These are phyloP conservation scores for Rhizoclosmatium sp. DNA, from an alignment of 192 early-diverging fungal species.

Conservation along the genomic window DNA sequence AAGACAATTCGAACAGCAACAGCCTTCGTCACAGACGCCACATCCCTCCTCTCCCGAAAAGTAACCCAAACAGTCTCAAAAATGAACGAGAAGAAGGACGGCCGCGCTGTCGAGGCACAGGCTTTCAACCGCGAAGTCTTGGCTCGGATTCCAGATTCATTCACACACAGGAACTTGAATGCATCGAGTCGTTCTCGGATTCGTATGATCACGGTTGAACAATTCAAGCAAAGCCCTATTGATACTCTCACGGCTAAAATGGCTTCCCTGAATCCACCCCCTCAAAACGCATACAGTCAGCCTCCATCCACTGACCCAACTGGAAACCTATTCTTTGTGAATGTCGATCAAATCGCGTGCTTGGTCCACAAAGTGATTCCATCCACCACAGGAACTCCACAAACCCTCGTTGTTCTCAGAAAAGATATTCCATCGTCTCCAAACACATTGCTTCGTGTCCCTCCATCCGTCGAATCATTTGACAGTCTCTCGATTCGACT, in stretches of 20 bases:
- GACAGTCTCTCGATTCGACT: neutral
- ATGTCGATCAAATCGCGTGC: neutral
- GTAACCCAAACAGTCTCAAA: neutral
- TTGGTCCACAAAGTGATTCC: neutral
- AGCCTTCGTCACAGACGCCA: neutral
- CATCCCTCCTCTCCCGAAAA: neutral
- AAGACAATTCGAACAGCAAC: neutral
- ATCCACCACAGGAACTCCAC: neutral
- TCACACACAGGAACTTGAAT: neutral
- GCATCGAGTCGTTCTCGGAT: neutral
- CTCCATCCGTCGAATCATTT: conserved; percentile 2
- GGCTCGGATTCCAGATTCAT: neutral
- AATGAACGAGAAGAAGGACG: neutral
- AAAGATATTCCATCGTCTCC: neutral
- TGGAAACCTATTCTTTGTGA: conserved; percentile 5
- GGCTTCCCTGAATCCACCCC: neutral
- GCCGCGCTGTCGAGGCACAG: neutral
- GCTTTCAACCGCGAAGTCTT: neutral
- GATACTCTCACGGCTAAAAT: too few species aligned
- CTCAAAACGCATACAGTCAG: neutral
- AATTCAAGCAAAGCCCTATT: neutral
- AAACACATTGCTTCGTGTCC: neutral
- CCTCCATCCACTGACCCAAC: neutral
- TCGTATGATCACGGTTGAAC: neutral
- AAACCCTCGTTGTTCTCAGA: neutral